phyloP scores from a whole-genome alignment of 768 basidiomycete species.

The Russula sp. region DNA sequence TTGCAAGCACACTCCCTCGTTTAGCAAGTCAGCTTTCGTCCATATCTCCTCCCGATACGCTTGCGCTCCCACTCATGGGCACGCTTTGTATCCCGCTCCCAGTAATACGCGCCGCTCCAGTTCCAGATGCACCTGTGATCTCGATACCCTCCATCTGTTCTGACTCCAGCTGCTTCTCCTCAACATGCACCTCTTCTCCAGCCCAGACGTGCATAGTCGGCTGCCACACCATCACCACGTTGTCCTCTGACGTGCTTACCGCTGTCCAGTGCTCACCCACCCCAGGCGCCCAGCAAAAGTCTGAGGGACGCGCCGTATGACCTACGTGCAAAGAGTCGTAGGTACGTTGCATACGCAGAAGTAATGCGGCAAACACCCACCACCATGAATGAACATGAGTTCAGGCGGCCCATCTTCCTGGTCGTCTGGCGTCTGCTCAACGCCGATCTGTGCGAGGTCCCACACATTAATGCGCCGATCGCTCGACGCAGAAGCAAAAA shows the following conservation, averaged over 20 bases:
- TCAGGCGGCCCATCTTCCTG: constrained; percentile 98
- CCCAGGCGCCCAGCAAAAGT: constrained; percentile 94
- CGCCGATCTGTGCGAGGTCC: constrained; percentile 88
- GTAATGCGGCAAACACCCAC: constrained; percentile 32
- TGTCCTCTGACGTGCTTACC: constrained; percentile 90
- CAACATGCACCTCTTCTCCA: constrained; percentile 78
- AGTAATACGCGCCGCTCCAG: constrained; percentile 20
- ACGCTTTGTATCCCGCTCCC: constrained; percentile 44
- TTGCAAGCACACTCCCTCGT: constrained; percentile 2
- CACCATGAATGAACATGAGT: constrained; percentile 92
- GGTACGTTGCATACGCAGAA: background rate
- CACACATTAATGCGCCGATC: constrained; percentile 93
- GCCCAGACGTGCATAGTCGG: constrained; percentile 94
- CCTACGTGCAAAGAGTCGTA: constrained; percentile 39
- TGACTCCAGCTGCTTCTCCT: constrained; percentile 78
- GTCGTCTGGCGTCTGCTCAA: constrained; percentile 96
- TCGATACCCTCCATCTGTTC: constrained; percentile 77
- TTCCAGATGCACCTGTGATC: constrained; percentile 29
- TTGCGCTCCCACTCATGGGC: constrained; percentile 49
- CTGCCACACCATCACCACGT: constrained; percentile 96
- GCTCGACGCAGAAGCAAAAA: constrained; percentile 92
- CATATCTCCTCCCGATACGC: constrained; percentile 47
- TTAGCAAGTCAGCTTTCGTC: constrained; percentile 24
- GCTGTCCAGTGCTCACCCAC: constrained; percentile 79
- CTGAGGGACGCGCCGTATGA: constrained; percentile 84